Percentiles rank a stretch among this genome's conserved stretches.
Conservation (phyloP, 371 early-diverging fungal genomes). For the Apophysomyces trapeziformis region DNA sequence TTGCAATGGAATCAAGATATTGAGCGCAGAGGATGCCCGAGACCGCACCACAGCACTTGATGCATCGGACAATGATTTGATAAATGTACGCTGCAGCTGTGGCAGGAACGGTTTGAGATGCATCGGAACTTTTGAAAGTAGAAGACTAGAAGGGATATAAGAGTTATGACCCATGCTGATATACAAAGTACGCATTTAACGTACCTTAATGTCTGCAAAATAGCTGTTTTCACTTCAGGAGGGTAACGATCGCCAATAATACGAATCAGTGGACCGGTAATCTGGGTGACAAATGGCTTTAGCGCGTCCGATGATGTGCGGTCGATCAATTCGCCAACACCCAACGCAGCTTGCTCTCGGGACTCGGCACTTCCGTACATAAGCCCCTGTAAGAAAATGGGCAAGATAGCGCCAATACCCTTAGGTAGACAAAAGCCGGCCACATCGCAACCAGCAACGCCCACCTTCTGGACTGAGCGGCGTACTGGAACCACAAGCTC, state of each 20-base stretch:
- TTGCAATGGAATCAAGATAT: conserved; percentile 80
- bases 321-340: conserved; percentile 72
- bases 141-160: conserved; percentile 38
- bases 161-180: too few species aligned
- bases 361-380: conserved; percentile 86
- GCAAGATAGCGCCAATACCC: conserved; percentile 88
- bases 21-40: conserved; percentile 82
- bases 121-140: conserved; percentile 83
- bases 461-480: conserved; percentile 66
- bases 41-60: conserved; percentile 71
- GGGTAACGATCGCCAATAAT: conserved; percentile 95
- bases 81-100: conserved; percentile 96
- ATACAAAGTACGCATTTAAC: background rate
- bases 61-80: conserved; percentile 86
- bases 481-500: conserved; percentile 75
- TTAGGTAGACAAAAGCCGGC: conserved; percentile 92
- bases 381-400: conserved; percentile 93
- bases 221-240: conserved; percentile 89
- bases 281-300: conserved; percentile 90
- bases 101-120: conserved; percentile 96
- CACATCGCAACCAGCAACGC: conserved; percentile 67
- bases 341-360: conserved; percentile 86
- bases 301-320: conserved; percentile 79
- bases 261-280: conserved; percentile 97
- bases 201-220: conserved; percentile 81